A percentile compares a stretch with the other conserved stretches of the same genome.
phyloP scores from a whole-genome alignment of 2,329 filamentous ascomycete genomes.

The Nemania sp. region DNA sequence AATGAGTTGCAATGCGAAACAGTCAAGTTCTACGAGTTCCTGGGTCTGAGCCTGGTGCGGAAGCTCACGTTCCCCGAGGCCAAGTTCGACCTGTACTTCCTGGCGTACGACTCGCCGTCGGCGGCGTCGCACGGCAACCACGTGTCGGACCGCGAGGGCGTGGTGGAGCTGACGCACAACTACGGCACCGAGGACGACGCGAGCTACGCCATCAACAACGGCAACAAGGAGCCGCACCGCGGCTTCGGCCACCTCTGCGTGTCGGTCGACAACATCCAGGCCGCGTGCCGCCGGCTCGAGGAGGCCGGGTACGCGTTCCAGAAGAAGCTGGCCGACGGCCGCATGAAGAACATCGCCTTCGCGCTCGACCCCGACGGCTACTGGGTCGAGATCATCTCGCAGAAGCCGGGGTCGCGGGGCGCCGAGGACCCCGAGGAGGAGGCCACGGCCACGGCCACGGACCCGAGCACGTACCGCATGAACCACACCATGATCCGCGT shows the following conservation, averaged over 20 bases:
- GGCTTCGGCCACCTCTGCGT: slow-evolving; percentile 89
- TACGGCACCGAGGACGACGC: slow-evolving; percentile 89
- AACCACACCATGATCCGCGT: slow-evolving; percentile 96
- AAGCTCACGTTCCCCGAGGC: slow-evolving; percentile 81
- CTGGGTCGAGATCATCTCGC: slow-evolving; percentile 82
- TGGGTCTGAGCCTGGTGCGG: slow-evolving; percentile 84
- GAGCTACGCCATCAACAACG: slow-evolving; percentile 80
- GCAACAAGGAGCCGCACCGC: slow-evolving; percentile 85
- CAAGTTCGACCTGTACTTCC: slow-evolving; percentile 95
- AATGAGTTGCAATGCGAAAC: slow-evolving; percentile 9
- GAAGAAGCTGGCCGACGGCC: slow-evolving; percentile 89
- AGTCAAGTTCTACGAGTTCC: slow-evolving; percentile 92
- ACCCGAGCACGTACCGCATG: slow-evolving; percentile 75
- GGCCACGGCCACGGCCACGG: slow-evolving; percentile 72
- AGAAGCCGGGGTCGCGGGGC: slow-evolving; percentile 55
- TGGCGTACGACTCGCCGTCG: slow-evolving; percentile 80
- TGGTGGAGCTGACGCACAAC: slow-evolving; percentile 83
- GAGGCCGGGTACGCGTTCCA: slow-evolving; percentile 92
- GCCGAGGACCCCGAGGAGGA: slow-evolving; percentile 71
- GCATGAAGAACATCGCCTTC: slow-evolving; percentile 88
- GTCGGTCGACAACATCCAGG: slow-evolving; percentile 81
- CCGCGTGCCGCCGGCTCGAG: slow-evolving; percentile 85
- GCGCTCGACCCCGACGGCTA: slow-evolving; percentile 86
- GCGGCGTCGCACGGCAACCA: slow-evolving; percentile 75
- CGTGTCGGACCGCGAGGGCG: slow-evolving; percentile 80